These are phyloP conservation scores for Septoria linicola DNA, from an alignment of 2,329 filamentous ascomycete genomes.

Conservation along the genomic window DNA sequence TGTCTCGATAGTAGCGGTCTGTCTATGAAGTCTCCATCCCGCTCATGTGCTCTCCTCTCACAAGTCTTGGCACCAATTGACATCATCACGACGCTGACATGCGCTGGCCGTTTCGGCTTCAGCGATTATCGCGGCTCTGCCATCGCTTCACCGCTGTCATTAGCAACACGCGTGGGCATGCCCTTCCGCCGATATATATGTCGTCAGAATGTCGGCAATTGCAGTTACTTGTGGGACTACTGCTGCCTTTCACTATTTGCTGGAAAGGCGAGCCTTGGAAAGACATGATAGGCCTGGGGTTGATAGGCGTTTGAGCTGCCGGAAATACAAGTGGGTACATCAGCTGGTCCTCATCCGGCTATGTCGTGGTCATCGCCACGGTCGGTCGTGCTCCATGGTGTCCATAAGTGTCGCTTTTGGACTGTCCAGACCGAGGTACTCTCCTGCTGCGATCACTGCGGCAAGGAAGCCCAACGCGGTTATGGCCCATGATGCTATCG, in stretches of 20 bases:
- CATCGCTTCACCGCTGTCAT: slow-evolving; percentile 4
- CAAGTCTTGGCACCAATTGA: not conserved
- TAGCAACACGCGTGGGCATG: too few species aligned
- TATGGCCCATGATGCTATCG: slow-evolving; percentile 25
- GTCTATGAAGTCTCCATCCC: not conserved
- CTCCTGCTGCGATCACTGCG: slow-evolving; percentile 23
- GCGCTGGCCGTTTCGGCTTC: not conserved
- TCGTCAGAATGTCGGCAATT: too few species aligned
- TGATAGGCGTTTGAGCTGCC: too few species aligned
- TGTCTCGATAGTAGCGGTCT: not conserved
- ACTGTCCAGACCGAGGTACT: slow-evolving; percentile 21
- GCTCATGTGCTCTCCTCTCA: not conserved
- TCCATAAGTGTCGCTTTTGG: slow-evolving; percentile 21
- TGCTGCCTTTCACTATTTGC: too few species aligned
- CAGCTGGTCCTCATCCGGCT: too few species aligned
- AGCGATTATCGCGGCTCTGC: slow-evolving; percentile 14
- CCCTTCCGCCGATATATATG: too few species aligned
- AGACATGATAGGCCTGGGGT: too few species aligned
- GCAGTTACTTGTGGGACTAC: too few species aligned
- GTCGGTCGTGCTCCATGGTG: slow-evolving; percentile 5
- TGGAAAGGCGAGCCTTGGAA: too few species aligned
- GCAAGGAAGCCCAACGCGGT: slow-evolving; percentile 26
- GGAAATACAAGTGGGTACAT: too few species aligned
- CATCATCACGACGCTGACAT: slow-evolving; percentile 4
- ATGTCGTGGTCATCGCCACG: not conserved